Base-by-base conservation (phyloP, 139 green algal genomes). In the Chlorella ohadii region DNA sequence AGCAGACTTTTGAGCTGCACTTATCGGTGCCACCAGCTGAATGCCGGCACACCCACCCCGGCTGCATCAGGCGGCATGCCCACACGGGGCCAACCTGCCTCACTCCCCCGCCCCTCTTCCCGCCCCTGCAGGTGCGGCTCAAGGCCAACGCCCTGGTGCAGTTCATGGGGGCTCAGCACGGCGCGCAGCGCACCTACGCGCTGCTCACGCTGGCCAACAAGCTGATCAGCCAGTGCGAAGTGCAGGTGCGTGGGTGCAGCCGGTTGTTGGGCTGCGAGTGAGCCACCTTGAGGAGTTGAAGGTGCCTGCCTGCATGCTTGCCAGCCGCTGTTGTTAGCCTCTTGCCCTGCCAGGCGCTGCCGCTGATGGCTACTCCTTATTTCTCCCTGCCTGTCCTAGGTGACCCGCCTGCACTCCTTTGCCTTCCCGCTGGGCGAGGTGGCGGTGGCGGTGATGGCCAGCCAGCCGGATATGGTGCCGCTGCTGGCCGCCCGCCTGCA, bases 401-500 rank as follows among this genome's bases (percentile, higher is more conserved):
- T 94, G 63, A 87, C 84, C 9, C 85, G 86, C 67, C 86, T 92
- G 31, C 81, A 93, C 84, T 86, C 89, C 38, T 94, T 92, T 70
- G 91, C 91, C 5, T 96, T 96, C 73, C 92, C 93, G 0, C 80
- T 94, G 20, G 92, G 88, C 4, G 87, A 91, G 56, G 93, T 95
- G 61, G 76, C 89, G 28, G 93, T 94, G 64, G 89, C 92, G 67
- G 87, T 96, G 66, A 56, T 70, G 28, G 47, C 72, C 33, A 71
- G 84, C 34, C 76, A 92, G 63, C 92, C 90, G 2, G 90, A 90
- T 20, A 90, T 94, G 56, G 83, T 92, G 79, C 66, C 86, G 33
- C 28, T 93, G 20, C 76, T 93, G 39, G 47, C 93, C 0, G 89
- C 44, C 16, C 79, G 85, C 11, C 72, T 96, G 64, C 89, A 95